These are phyloP conservation scores for Coelastrella sp. DNA, from an alignment of 139 green algal genomes.

Conservation along the genomic window DNA sequence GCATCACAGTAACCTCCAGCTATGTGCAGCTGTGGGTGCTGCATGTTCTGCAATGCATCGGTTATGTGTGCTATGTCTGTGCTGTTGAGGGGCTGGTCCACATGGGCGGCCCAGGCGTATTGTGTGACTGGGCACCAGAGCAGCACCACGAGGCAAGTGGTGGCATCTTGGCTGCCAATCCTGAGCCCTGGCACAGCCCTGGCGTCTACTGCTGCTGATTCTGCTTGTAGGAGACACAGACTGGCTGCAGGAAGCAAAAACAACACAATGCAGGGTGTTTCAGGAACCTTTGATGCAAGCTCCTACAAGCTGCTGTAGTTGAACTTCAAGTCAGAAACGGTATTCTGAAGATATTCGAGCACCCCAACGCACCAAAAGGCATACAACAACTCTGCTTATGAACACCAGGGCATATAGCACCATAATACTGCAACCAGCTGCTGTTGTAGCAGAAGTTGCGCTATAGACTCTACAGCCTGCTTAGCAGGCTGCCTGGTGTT, in stretches of 20 bases:
- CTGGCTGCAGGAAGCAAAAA: background rate
- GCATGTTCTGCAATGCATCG: background rate
- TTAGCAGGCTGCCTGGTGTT: too few species aligned
- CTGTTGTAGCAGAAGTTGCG: too few species aligned
- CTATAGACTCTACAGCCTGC: too few species aligned
- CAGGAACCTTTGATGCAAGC: too few species aligned
- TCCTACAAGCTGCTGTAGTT: too few species aligned
- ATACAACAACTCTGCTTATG: too few species aligned
- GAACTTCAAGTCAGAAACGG: too few species aligned
- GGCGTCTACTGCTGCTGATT: background rate
- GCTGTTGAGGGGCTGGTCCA: background rate
- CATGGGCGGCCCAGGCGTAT: background rate
- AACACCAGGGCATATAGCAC: too few species aligned
- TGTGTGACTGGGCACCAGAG: background rate
- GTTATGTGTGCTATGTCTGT: background rate
- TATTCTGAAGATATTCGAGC: too few species aligned
- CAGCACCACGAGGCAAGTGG: constrained; percentile 21
- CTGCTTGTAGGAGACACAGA: constrained; percentile 16
- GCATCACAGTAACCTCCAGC: constrained; percentile 12
- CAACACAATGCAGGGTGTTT: background rate
- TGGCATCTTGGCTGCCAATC: constrained; percentile 31
- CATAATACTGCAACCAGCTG: too few species aligned
- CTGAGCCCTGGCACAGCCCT: background rate
- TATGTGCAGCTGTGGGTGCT: constrained; percentile 22
- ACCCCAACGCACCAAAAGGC: too few species aligned